These are phyloP conservation scores for Quambalaria eucalypti DNA, from an alignment of 1,284 basidiomycete species.

Conservation along the genomic window DNA sequence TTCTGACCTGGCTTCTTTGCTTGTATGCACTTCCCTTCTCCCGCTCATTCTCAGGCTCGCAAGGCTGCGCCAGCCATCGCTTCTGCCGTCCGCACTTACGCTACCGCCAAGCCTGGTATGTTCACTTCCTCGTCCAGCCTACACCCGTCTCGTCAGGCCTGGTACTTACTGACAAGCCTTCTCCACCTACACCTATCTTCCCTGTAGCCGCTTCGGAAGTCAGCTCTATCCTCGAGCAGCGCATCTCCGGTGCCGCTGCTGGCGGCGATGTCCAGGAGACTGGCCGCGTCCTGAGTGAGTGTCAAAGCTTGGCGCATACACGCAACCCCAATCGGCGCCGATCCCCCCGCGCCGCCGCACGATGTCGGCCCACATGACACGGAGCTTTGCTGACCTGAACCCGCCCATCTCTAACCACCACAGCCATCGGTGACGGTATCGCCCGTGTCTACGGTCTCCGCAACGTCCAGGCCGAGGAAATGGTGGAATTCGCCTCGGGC, in stretches of 20 bases:
- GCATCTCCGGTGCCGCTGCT: constrained; percentile 83
- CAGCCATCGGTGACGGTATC: constrained; percentile 99
- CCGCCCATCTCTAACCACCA: no score
- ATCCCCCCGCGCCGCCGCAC: not conserved
- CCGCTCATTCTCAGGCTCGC: constrained; percentile 49
- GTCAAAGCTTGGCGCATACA: not conserved
- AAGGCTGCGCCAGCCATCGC: constrained; percentile 50
- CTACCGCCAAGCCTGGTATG: constrained; percentile 92
- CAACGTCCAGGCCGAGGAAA: constrained; percentile 89
- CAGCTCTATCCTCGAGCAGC: constrained; percentile 94
- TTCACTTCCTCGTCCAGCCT: no score
- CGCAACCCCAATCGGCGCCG: not conserved
- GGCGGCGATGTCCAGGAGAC: constrained; percentile 96
- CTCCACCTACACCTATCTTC: constrained; percentile 1
- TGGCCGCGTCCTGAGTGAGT: constrained; percentile 89
- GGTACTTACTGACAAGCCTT: no score
- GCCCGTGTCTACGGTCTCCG: constrained; percentile 86
- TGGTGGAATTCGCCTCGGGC: constrained; percentile 99
- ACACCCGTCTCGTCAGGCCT: not conserved
- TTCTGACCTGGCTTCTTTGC: not conserved
- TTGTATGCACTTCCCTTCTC: not conserved
- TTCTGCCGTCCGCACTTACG: constrained; percentile 59
- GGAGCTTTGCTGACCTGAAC: no score
- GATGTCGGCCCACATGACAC: no score
- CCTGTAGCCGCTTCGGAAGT: constrained; percentile 88